A percentile compares a stretch with the other conserved stretches of the same genome.
Evolutionary conservation across 768 basidiomycete genomes (phyloP).

Genomic region (Phlebiopsis flavidoalba): DNA sequence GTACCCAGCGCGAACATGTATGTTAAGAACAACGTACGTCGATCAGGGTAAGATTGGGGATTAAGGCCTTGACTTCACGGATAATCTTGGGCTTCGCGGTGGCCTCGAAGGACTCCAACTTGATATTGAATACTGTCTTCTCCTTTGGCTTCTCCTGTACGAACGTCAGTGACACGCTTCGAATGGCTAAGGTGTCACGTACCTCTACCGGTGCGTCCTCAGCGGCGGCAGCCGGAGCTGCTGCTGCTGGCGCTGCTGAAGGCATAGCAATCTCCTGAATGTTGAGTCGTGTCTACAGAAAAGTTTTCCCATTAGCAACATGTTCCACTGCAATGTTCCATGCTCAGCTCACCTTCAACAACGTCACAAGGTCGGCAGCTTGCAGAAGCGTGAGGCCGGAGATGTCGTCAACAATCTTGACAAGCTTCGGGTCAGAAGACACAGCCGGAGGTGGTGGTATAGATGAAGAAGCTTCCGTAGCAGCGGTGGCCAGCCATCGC

Average conservation of each 20-base stretch:
- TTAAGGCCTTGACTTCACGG: conserved; percentile 92
- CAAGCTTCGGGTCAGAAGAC: conserved; percentile 61
- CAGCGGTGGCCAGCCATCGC: conserved; percentile 49
- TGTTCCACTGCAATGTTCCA: background rate
- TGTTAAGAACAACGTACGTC: conserved; percentile 60
- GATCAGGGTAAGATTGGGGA: conserved; percentile 94
- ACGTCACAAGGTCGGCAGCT: conserved; percentile 89
- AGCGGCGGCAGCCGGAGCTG: conserved; percentile 47
- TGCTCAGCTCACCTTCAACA: conserved; percentile 67
- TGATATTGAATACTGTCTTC: conserved; percentile 96
- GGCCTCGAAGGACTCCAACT: conserved; percentile 91
- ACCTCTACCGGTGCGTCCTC: conserved; percentile 68
- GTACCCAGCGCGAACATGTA: background rate
- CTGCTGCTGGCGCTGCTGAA: conserved; percentile 57
- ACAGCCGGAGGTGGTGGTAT: conserved; percentile 38
- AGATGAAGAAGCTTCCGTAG: conserved; percentile 38
- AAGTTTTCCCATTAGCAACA: background rate
- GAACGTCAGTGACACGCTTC: background rate
- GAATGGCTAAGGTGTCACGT: conserved; percentile 19
- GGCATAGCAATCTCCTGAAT: conserved; percentile 98
- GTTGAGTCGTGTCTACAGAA: conserved; percentile 77
- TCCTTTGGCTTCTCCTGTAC: conserved; percentile 91
- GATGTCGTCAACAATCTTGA: conserved; percentile 89
- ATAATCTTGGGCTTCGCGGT: conserved; percentile 94
- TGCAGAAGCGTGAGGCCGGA: conserved; percentile 84